Base-by-base conservation (phyloP, 1,139 yeast species). In the Kurtzmaniella quercitrusa region DNA sequence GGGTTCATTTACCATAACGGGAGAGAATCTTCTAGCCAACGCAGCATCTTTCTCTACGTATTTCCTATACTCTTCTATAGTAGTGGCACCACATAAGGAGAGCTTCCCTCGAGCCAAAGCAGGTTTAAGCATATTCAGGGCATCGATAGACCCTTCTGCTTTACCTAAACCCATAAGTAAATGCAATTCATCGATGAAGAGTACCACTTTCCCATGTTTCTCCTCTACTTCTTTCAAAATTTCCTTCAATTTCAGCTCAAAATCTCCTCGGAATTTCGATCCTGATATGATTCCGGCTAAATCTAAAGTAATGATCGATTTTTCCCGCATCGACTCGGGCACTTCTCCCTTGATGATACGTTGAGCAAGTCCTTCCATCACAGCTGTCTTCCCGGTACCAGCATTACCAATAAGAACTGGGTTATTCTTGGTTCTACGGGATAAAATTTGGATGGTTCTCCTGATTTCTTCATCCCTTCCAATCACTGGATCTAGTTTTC, bases 361-460 rank as follows among this genome's bases (percentile, higher is more conserved):
- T 64, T 93, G 98, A 0, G 98, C 98, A 41, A 93, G 72, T 0
- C 98, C 98, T 62, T 93, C 98, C 81, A 93, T 85, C 43, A 93
- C 82, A 5, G 97, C 95, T 0, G 98, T 93, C 64, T 93, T 93
- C 66, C 98, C 98, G 0, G 96, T 94, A 66, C 98, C 98, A 1
- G 98, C 98, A 51, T 87, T 82, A 49, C 98, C 98, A 43, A 91
- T 89, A 42, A 93, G 65, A 0, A 93, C 95, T 0, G 98, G 98
- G 58, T 93, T 93, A 59, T 91, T 91, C 62, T 93, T 93, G 1
- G 97, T 90, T 59, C 98, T 74, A 53, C 98, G 73, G 1, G 96
- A 88, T 41, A 93, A 68, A 43, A 93, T 90, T 61, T 93, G 98
- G 44, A 93, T 84, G 0, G 98, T 91, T 45, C 98, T 73, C 47